phyloP scores from a whole-genome alignment of 2,329 filamentous ascomycete species.

The Salinomyces thailandicus region DNA sequence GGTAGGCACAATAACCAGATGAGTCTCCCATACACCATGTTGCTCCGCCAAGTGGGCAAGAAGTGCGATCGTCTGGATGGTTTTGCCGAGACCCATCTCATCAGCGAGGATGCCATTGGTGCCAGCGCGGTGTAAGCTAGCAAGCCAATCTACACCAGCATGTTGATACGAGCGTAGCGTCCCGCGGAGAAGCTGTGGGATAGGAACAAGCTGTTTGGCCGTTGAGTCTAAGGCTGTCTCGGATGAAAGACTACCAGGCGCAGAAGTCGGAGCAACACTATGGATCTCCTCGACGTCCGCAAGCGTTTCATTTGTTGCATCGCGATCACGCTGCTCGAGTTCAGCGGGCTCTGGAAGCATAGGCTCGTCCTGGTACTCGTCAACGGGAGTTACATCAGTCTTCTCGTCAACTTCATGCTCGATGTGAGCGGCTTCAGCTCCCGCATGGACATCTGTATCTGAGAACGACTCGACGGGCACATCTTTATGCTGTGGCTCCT shows the following conservation, averaged over 20 bases:
- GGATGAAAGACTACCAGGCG: conserved; percentile 5
- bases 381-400: neutral
- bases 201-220: conserved; percentile 23
- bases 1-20: conserved; percentile 90
- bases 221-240: conserved; percentile 19
- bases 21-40: conserved; percentile 88
- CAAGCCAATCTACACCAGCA: conserved; percentile 93
- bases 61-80: conserved; percentile 92
- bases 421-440: neutral
- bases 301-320: neutral
- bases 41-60: conserved; percentile 85
- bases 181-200: conserved; percentile 69
- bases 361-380: neutral
- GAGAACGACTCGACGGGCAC: neutral
- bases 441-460: neutral
- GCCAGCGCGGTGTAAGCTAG: conserved; percentile 78
- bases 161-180: conserved; percentile 93
- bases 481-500: neutral
- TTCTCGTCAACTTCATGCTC: neutral
- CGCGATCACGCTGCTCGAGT: neutral
- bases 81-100: conserved; percentile 97
- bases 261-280: neutral
- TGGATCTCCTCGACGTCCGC: neutral
- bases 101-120: conserved; percentile 96
- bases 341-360: neutral